Percentiles rank a stretch among this genome's conserved stretches.
Evolutionary conservation across 805 yeast genomes (phyloP).

Genomic region (Candida piceae): DNA sequence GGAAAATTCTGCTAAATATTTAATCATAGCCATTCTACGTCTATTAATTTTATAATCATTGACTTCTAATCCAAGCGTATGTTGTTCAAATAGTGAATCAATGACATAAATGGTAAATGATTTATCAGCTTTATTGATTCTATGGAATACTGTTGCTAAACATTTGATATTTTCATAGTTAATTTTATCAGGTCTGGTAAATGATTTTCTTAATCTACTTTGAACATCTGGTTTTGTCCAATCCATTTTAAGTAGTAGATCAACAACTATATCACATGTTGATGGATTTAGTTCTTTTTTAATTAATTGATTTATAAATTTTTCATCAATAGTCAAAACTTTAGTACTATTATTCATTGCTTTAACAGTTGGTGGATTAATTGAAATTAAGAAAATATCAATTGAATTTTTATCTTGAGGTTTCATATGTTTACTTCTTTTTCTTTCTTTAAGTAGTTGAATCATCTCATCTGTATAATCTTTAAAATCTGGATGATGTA

Average conservation of each 20-base stretch:
- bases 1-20: constrained; percentile 54
- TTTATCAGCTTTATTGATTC: constrained; percentile 31
- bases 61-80: constrained; percentile 59
- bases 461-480: constrained; percentile 62
- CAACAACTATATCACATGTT: constrained; percentile 31
- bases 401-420: constrained; percentile 55
- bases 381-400: constrained; percentile 46
- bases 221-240: constrained; percentile 38
- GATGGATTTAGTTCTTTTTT: constrained; percentile 43
- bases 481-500: constrained; percentile 51
- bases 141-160: constrained; percentile 45
- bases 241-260: constrained; percentile 39
- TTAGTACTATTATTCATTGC: constrained; percentile 23
- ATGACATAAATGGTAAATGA: constrained; percentile 42
- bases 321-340: constrained; percentile 37
- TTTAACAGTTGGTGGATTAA: constrained; percentile 51
- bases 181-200: constrained; percentile 57
- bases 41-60: constrained; percentile 58
- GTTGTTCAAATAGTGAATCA: constrained; percentile 62
- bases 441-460: constrained; percentile 44
- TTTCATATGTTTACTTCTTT: constrained; percentile 44
- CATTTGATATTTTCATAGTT: constrained; percentile 49
- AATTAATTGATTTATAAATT: constrained; percentile 46
- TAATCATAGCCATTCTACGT: constrained; percentile 54
- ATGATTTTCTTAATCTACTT: constrained; percentile 32